Evolutionary conservation across 176 grass and related monocot genomes (phyloP).

Genomic region (Otatea glauca): DNA sequence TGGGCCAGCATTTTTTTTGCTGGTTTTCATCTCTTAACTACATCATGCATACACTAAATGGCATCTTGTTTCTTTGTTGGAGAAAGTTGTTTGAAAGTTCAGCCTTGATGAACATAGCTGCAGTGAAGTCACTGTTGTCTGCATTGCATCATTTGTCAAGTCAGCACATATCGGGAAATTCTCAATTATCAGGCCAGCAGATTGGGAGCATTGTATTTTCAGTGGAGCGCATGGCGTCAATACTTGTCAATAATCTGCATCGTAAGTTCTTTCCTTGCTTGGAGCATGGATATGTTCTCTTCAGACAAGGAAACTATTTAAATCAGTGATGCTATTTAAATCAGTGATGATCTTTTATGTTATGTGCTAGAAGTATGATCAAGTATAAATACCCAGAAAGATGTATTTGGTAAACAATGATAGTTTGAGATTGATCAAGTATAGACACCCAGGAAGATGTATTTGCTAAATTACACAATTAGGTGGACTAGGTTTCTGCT

Average conservation of each 20-base stretch:
- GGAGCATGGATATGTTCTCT: conserved; percentile 6
- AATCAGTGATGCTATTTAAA: no score
- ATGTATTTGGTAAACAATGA: background rate
- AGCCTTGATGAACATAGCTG: conserved; percentile 84
- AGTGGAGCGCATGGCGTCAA: conserved; percentile 86
- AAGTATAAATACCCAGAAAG: conserved; percentile 35
- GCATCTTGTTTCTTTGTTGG: conserved; percentile 54
- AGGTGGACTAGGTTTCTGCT: conserved; percentile 20
- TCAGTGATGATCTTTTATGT: conserved; percentile 25
- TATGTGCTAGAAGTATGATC: conserved; percentile 31
- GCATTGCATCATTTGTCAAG: conserved; percentile 92
- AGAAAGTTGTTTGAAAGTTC: conserved; percentile 98
- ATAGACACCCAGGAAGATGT: conserved; percentile 8
- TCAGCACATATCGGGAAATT: conserved; percentile 74
- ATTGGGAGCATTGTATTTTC: conserved; percentile 85
- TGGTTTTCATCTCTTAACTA: conserved; percentile 29
- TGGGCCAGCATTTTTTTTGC: conserved; percentile 1
- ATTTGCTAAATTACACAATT: conserved; percentile 29
- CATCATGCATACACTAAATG: conserved; percentile 24
- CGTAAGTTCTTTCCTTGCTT: conserved; percentile 60
- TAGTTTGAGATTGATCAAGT: conserved; percentile 16
- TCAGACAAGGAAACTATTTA: conserved; percentile 8
- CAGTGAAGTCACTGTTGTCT: conserved; percentile 95
- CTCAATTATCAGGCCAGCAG: conserved; percentile 70
- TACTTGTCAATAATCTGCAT: conserved; percentile 93